These are phyloP conservation scores for Cupressus sempervirens DNA, from an alignment of 75 land plant species.

Conservation along the genomic window DNA sequence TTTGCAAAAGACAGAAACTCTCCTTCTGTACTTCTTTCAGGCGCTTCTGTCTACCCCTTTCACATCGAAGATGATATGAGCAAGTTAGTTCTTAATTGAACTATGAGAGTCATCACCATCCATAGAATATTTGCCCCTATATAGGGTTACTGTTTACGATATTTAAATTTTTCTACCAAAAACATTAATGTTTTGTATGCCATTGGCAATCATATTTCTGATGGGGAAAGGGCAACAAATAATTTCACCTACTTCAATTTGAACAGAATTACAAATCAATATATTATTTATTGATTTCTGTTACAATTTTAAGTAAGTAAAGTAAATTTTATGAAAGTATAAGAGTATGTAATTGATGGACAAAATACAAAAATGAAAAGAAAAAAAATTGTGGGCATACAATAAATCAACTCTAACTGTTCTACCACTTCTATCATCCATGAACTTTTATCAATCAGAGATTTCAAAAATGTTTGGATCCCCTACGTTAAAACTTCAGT, in stretches of 20 bases:
- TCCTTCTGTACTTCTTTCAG: too few species aligned
- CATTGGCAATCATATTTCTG: not conserved
- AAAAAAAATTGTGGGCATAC: not conserved
- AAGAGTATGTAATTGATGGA: not conserved
- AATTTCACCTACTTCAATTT: not conserved
- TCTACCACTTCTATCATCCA: not conserved
- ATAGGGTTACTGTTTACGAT: too few species aligned
- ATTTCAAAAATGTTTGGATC: not conserved
- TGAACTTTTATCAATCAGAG: not conserved
- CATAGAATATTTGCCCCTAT: too few species aligned
- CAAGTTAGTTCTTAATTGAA: too few species aligned
- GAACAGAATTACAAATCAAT: not conserved
- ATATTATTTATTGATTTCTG: too few species aligned
- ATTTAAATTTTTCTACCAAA: not conserved
- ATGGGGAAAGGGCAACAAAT: not conserved
- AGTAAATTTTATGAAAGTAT: not conserved
- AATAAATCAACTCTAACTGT: not conserved
- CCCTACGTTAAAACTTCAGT: not conserved
- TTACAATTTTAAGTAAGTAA: not conserved
- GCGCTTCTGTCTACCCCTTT: too few species aligned
- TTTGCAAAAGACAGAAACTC: too few species aligned
- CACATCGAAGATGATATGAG: too few species aligned
- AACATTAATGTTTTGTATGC: not conserved
- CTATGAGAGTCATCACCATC: too few species aligned
- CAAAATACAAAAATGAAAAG: too few species aligned